Base-by-base conservation (phyloP, 306 rosid species). In the Quercus suber region DNA sequence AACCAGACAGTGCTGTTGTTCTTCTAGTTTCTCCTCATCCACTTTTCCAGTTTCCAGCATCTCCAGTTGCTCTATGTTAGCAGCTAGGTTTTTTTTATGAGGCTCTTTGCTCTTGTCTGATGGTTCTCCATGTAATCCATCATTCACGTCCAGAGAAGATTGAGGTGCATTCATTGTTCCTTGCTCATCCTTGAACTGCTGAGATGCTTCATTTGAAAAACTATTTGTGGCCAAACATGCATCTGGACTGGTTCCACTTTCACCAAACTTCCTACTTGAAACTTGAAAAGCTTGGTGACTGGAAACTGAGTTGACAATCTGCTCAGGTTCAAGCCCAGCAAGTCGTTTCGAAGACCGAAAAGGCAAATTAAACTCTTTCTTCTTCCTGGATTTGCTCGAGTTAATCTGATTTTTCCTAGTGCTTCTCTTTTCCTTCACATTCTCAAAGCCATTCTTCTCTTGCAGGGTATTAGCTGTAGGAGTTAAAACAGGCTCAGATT, bases 291-390 rank as follows among this genome's bases (percentile, higher is more conserved):
- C 69, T 78, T 76, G 83, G 71, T 87, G 90, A 59, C 70, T 81
- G 67, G 76, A 25, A 60, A 74, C 80, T 74, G 74, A 79, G 68
- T 84, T 73, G 55, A 65, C 74, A 79, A 69, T 74, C 67, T 80
- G 83, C 77, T 85, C 88, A 76, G 90, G 91, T 80, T 82, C 87
- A 80, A 63, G 21, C 76, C 92, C 93, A 84, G 98, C 88, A 79
- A 92, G 92, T 82, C 97, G 88, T 33, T 71, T 91, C 20, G 97
- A 94, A 75, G 81, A 89, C 25, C 97, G 90, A 56, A 75, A 82
- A 68, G 84, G 82, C 82, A 82, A 74, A 73, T 31, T 83, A 75
- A 76, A 82, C 20, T 86, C 81, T 73, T 84, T 84, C 78, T 87
- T 77, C 75, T 52, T 67, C 72, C 57, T 86, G 28, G 84, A 79